Conservation (phyloP, 495 filamentous ascomycete species). For the Bombardia bombarda region DNA sequence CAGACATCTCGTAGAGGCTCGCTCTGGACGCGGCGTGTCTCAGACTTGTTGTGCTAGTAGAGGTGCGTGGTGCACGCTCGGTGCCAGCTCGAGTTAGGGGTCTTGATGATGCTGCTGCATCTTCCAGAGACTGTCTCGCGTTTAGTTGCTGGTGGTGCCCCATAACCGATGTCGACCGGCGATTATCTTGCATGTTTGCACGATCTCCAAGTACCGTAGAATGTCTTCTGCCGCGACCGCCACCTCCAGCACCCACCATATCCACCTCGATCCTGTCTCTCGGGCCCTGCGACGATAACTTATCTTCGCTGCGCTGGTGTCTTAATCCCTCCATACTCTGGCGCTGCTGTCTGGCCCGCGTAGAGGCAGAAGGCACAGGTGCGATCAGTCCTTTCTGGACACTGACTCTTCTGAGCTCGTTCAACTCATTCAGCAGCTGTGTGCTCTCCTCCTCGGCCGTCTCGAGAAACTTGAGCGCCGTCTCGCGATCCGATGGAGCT, state of each 20-base stretch:
- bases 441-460: constrained; percentile 14
- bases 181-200: constrained; percentile 21
- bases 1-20: neutral
- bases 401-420: constrained; percentile 11
- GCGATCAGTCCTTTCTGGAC: constrained; percentile 7
- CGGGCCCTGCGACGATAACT: constrained; percentile 19
- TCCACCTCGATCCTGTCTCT: constrained; percentile 23
- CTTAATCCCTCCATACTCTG: constrained; percentile 6
- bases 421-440: constrained; percentile 10
- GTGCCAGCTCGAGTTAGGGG: too few relatives aligned
- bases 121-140: constrained; percentile 1
- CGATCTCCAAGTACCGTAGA: constrained; percentile 15
- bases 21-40: neutral
- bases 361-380: neutral
- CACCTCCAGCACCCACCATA: too few relatives aligned
- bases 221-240: constrained; percentile 8
- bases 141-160: constrained; percentile 5
- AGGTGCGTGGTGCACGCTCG: neutral
- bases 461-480: constrained; percentile 12
- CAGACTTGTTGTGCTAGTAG: neutral
- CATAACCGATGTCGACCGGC: constrained; percentile 15
- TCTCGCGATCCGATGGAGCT: constrained; percentile 8
- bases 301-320: constrained; percentile 8
- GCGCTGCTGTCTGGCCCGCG: neutral
- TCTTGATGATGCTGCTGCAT: too few relatives aligned